Evolutionary conservation across 2,329 filamentous ascomycete species (phyloP).

Genomic region (Thielaviopsis cerberus): DNA sequence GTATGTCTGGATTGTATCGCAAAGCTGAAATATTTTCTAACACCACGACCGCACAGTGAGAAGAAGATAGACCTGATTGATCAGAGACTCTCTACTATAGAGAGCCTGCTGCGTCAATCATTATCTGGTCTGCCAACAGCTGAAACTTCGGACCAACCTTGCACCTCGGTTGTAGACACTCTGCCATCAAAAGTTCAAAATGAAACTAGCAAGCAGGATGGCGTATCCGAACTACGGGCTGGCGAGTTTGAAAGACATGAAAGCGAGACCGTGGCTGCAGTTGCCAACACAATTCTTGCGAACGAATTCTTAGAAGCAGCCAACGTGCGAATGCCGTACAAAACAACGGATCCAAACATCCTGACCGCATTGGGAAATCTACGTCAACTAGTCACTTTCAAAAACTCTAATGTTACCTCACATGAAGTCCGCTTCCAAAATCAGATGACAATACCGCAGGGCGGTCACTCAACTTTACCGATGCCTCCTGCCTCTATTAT

Average conservation of each 20-base stretch:
- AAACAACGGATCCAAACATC: constrained; percentile 31
- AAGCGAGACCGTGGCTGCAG: constrained; percentile 29
- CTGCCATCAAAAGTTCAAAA: constrained; percentile 17
- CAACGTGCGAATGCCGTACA: constrained; percentile 29
- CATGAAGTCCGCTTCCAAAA: constrained; percentile 28
- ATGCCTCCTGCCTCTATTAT: constrained; percentile 25
- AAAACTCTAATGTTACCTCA: constrained; percentile 24
- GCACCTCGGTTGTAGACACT: neutral
- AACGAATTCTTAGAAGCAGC: constrained; percentile 35
- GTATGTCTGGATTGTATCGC: constrained; percentile 21
- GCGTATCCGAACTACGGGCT: neutral
- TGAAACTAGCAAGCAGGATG: constrained; percentile 19
- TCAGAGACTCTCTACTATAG: constrained; percentile 26
- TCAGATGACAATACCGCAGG: constrained; percentile 27
- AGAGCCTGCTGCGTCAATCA: constrained; percentile 20
- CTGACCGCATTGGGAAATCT: constrained; percentile 32
- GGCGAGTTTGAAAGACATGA: constrained; percentile 17
- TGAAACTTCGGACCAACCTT: neutral
- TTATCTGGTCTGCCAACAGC: neutral
- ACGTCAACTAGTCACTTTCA: constrained; percentile 33
- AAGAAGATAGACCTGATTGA: constrained; percentile 34
- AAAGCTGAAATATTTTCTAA: neutral
- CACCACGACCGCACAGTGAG: constrained; percentile 23
- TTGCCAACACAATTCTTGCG: constrained; percentile 34
- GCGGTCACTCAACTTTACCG: constrained; percentile 31